Conservation (phyloP, 2,329 filamentous ascomycete genomes). For the Curvularia lunata region DNA sequence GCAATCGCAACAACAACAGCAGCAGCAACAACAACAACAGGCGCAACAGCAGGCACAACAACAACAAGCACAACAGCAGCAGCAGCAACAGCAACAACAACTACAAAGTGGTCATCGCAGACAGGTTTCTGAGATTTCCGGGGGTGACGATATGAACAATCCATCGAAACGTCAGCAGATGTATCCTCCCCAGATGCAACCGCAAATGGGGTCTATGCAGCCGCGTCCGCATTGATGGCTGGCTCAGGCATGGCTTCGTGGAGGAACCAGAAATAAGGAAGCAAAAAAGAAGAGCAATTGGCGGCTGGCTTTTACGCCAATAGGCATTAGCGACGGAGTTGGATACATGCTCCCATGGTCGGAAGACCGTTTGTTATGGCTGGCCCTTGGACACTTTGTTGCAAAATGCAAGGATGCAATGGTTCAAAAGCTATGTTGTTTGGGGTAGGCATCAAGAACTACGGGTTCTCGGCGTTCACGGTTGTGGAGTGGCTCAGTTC, state of each 20-base stretch:
- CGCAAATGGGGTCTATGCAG: constrained; percentile 58
- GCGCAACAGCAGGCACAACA: constrained; percentile 32
- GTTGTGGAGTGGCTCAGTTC: constrained; percentile 2
- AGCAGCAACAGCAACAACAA: constrained; percentile 33
- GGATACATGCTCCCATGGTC: background rate
- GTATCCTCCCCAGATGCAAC: constrained; percentile 55
- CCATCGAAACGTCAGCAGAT: constrained; percentile 66
- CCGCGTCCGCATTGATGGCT: constrained; percentile 53
- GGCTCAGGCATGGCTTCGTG: background rate
- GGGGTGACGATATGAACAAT: constrained; percentile 58
- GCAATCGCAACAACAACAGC: constrained; percentile 29
- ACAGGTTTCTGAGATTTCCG: constrained; percentile 67
- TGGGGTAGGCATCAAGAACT: constrained; percentile 8
- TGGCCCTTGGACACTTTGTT: constrained; percentile 10
- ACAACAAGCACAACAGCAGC: constrained; percentile 31
- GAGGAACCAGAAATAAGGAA: background rate
- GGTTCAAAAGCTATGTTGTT: constrained; percentile 8
- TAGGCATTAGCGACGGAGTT: constrained; percentile 7
- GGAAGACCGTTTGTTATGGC: constrained; percentile 10
- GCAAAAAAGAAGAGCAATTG: background rate
- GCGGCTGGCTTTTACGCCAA: background rate
- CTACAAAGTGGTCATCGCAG: constrained; percentile 54
- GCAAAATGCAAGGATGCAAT: constrained; percentile 4
- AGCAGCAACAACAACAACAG: constrained; percentile 27
- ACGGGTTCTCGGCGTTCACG: constrained; percentile 10